phyloP scores from a whole-genome alignment of 2,329 filamentous ascomycete species.

The Diaporthe caulivora region DNA sequence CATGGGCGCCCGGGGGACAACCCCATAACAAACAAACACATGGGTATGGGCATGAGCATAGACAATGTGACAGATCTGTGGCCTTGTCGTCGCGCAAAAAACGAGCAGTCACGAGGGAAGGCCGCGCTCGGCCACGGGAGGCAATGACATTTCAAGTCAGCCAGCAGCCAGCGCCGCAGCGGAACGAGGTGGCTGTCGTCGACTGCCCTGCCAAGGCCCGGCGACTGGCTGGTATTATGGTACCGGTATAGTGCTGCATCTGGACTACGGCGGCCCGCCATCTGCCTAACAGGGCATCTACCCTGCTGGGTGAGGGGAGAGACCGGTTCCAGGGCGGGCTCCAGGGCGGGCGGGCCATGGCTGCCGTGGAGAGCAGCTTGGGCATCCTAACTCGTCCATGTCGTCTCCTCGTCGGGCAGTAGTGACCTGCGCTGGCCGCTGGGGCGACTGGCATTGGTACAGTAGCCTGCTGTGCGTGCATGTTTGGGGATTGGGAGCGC shows the following conservation, averaged over 20 bases:
- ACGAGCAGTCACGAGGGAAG: conserved; percentile 32
- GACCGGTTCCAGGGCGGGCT: neutral
- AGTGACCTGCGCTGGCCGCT: conserved; percentile 2
- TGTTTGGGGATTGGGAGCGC: neutral
- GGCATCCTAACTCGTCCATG: conserved; percentile 10
- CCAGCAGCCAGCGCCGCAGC: neutral
- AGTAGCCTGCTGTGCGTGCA: conserved; percentile 3
- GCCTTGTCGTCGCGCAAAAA: conserved; percentile 24
- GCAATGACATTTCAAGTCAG: conserved; percentile 10
- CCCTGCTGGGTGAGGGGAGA: neutral
- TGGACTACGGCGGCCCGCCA: neutral
- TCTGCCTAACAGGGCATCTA: neutral
- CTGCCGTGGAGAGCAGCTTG: neutral
- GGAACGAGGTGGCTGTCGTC: conserved; percentile 22
- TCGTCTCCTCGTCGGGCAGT: neutral
- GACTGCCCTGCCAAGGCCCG: conserved; percentile 25
- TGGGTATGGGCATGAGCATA: conserved; percentile 22
- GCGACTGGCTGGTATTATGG: conserved; percentile 3
- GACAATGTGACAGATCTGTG: conserved; percentile 29
- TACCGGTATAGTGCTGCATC: conserved; percentile 11
- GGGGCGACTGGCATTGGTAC: conserved; percentile 21
- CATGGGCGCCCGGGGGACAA: neutral
- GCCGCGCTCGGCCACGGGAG: conserved; percentile 11
- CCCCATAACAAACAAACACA: conserved; percentile 10
- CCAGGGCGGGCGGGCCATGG: conserved; percentile 24